Conservation (phyloP, 257 asterid genomes). For the Petrea volubilis region DNA sequence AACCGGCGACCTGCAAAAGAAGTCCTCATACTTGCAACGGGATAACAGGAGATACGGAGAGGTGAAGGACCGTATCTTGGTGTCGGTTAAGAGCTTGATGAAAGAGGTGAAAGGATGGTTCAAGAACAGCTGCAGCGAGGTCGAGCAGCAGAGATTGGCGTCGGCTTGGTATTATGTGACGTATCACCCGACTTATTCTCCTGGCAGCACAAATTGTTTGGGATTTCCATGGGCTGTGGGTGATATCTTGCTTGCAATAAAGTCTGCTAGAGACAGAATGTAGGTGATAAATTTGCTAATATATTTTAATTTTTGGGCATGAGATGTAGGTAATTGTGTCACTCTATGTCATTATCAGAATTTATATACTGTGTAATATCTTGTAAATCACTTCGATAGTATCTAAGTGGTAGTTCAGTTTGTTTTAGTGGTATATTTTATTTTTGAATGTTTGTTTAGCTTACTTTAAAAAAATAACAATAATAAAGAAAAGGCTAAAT, state of each 20-base stretch:
- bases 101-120: conserved; percentile 82
- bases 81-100: conserved; percentile 64
- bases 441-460: too few relatives aligned
- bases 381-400: too few relatives aligned
- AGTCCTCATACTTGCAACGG: conserved; percentile 59
- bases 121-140: conserved; percentile 33
- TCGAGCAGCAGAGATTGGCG: conserved; percentile 53
- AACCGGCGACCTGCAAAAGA: conserved; percentile 68
- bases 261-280: conserved; percentile 32
- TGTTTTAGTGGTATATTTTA: too few relatives aligned
- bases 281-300: too few relatives aligned
- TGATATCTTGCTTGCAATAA: conserved; percentile 59
- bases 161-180: conserved; percentile 91
- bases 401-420: too few relatives aligned
- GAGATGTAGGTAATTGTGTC: too few relatives aligned
- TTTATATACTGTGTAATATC: too few relatives aligned
- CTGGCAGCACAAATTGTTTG: conserved; percentile 56
- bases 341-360: too few relatives aligned
- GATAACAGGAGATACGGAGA: conserved; percentile 85
- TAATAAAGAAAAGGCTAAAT: too few relatives aligned
- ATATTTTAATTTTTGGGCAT: too few relatives aligned
- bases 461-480: too few relatives aligned
- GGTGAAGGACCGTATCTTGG: conserved; percentile 76
- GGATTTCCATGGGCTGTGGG: conserved; percentile 96
- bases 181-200: conserved; percentile 51